Conservation (phyloP, 2,329 filamentous ascomycete genomes). For the Hirsutella rhossiliensis region DNA sequence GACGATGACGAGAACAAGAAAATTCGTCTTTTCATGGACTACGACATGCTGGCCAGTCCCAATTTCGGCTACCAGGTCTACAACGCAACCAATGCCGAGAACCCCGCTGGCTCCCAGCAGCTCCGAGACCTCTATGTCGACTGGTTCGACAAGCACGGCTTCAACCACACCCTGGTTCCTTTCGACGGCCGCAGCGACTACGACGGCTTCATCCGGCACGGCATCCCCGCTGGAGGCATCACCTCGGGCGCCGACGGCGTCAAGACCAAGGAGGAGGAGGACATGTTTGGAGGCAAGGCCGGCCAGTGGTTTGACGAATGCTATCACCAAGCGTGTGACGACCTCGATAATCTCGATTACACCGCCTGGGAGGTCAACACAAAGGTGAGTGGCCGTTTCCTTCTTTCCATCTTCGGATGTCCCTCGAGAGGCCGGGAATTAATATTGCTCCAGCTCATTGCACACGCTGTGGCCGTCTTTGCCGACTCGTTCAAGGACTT, state of each 20-base stretch:
- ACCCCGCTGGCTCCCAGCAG: slow-evolving; percentile 59
- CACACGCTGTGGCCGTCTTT: slow-evolving; percentile 61
- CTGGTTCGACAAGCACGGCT: slow-evolving; percentile 50
- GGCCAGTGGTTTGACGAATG: slow-evolving; percentile 47
- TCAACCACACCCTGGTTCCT: slow-evolving; percentile 57
- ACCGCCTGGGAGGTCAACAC: slow-evolving; percentile 51
- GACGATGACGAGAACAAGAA: slow-evolving; percentile 45
- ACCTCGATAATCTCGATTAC: slow-evolving; percentile 42
- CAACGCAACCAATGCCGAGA: slow-evolving; percentile 56
- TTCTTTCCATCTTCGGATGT: slow-evolving; percentile 7
- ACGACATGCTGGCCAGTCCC: slow-evolving; percentile 57
- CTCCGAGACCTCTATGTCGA: slow-evolving; percentile 55
- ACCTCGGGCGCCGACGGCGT: slow-evolving; percentile 67
- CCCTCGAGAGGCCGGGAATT: no score
- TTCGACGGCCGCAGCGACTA: slow-evolving; percentile 77
- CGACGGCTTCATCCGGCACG: slow-evolving; percentile 59
- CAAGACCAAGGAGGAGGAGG: slow-evolving; percentile 56
- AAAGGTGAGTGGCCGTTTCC: slow-evolving; percentile 27
- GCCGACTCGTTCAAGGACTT: slow-evolving; percentile 54
- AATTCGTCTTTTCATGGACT: slow-evolving; percentile 57
- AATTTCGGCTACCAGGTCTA: slow-evolving; percentile 60
- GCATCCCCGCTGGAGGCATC: slow-evolving; percentile 64
- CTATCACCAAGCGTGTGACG: slow-evolving; percentile 52
- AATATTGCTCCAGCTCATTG: slow-evolving; percentile 40
- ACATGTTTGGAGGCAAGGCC: slow-evolving; percentile 58